Evolutionary conservation across 176 grass and related monocot species (phyloP).

Genomic region (Triticum turgidum): DNA sequence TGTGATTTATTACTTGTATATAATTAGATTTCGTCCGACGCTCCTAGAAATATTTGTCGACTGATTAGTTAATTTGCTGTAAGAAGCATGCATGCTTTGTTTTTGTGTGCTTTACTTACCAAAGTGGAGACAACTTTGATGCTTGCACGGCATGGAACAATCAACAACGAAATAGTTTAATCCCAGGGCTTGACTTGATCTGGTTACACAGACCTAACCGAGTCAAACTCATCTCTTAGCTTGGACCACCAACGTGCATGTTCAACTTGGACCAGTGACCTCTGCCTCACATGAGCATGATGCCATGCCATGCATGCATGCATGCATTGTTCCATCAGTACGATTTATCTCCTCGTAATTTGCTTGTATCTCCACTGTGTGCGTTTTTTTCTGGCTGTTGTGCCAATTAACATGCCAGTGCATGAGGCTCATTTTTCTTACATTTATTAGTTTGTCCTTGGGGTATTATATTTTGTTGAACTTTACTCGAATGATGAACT

Average conservation of each 20-base stretch:
- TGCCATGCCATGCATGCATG: background rate
- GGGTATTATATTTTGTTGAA: no score
- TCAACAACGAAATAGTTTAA: conserved; percentile 34
- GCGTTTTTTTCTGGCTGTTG: background rate
- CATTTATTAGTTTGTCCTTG: no score
- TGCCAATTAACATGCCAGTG: background rate
- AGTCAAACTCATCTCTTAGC: conserved; percentile 43
- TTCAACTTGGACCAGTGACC: conserved; percentile 37
- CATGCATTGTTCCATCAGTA: background rate
- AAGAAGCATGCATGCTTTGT: background rate
- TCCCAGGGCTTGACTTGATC: conserved; percentile 34
- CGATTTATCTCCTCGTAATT: background rate
- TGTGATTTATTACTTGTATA: no score
- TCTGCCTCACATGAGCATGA: conserved; percentile 43
- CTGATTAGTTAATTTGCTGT: no score
- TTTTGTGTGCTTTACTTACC: background rate
- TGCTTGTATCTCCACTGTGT: background rate
- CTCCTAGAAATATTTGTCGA: background rate
- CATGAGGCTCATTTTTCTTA: no score
- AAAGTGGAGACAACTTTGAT: conserved; percentile 31
- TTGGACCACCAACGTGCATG: conserved; percentile 23
- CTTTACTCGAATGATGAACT: no score
- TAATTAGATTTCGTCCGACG: no score
- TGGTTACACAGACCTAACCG: conserved; percentile 29
- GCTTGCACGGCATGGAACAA: conserved; percentile 55